phyloP scores from a whole-genome alignment of 2,329 filamentous ascomycete genomes.

The Venturia asperata region DNA sequence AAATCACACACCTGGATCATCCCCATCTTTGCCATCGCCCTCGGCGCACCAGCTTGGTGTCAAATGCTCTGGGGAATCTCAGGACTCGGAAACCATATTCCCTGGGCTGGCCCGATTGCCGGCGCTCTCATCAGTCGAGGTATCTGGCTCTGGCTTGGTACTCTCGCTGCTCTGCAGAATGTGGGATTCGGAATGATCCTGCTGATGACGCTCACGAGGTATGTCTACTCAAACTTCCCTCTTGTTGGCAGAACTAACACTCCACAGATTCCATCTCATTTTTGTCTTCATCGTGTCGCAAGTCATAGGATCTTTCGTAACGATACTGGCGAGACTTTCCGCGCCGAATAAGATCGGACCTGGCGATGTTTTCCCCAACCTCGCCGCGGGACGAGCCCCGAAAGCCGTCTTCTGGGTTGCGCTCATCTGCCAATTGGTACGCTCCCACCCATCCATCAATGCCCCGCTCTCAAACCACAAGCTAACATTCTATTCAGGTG shows the following conservation, averaged over 20 bases:
- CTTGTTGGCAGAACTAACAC: background rate
- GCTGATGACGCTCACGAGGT: slow-evolving; percentile 52
- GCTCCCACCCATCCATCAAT: background rate
- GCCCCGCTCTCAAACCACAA: background rate
- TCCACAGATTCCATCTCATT: slow-evolving; percentile 50
- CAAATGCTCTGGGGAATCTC: slow-evolving; percentile 61
- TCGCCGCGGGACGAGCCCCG: slow-evolving; percentile 42
- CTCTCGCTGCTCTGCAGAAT: slow-evolving; percentile 58
- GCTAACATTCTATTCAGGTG: slow-evolving; percentile 36
- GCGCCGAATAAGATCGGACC: slow-evolving; percentile 56
- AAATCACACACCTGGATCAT: slow-evolving; percentile 59
- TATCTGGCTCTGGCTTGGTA: slow-evolving; percentile 61
- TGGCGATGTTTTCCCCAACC: slow-evolving; percentile 56
- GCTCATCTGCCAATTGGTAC: slow-evolving; percentile 27
- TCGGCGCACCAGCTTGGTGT: slow-evolving; percentile 59
- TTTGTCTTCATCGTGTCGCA: slow-evolving; percentile 56
- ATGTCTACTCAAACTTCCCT: background rate
- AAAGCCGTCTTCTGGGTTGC: slow-evolving; percentile 56
- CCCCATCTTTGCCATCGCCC: slow-evolving; percentile 59
- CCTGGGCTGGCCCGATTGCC: slow-evolving; percentile 51
- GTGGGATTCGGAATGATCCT: slow-evolving; percentile 63
- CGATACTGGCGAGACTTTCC: slow-evolving; percentile 54
- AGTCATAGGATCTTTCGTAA: slow-evolving; percentile 54
- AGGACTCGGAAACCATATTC: slow-evolving; percentile 54
- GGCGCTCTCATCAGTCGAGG: slow-evolving; percentile 50